phyloP scores from a whole-genome alignment of 2,329 filamentous ascomycete species.

The Scedosporium boydii region DNA sequence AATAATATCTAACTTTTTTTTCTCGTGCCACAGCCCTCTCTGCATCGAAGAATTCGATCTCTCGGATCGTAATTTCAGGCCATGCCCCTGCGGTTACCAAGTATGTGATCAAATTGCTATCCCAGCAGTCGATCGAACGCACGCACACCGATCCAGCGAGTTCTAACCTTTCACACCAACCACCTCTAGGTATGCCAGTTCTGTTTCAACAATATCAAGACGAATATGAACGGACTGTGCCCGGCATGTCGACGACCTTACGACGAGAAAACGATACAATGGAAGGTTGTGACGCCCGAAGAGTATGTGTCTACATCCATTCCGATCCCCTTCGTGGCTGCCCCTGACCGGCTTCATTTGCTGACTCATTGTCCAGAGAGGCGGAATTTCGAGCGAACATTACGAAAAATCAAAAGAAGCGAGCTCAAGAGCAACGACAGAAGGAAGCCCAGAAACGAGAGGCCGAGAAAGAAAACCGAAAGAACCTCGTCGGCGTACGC shows the following conservation, averaged over 20 bases:
- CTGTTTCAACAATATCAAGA: constrained; percentile 99
- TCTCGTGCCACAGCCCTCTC: constrained; percentile 65
- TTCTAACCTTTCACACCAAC: background rate
- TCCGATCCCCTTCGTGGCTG: constrained; percentile 22
- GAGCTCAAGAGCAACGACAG: constrained; percentile 71
- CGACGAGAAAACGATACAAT: constrained; percentile 94
- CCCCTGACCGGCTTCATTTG: background rate
- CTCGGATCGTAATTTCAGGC: constrained; percentile 91
- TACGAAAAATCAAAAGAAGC: constrained; percentile 87
- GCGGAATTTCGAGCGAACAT: constrained; percentile 69
- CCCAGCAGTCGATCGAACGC: background rate
- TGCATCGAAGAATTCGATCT: constrained; percentile 99
- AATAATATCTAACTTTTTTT: constrained; percentile 16
- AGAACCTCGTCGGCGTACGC: constrained; percentile 88
- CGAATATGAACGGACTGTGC: constrained; percentile 93
- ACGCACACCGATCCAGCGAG: background rate
- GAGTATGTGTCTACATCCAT: constrained; percentile 51
- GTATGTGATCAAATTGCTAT: constrained; percentile 38
- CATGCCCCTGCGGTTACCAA: constrained; percentile 97
- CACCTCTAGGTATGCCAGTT: constrained; percentile 87
- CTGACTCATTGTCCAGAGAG: constrained; percentile 39
- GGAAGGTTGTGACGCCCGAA: constrained; percentile 88
- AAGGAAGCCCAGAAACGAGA: constrained; percentile 96
- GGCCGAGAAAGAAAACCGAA: constrained; percentile 88
- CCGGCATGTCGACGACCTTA: constrained; percentile 95